phyloP scores from a whole-genome alignment of 2,329 filamentous ascomycete genomes.

The Hypomyces rosellus region DNA sequence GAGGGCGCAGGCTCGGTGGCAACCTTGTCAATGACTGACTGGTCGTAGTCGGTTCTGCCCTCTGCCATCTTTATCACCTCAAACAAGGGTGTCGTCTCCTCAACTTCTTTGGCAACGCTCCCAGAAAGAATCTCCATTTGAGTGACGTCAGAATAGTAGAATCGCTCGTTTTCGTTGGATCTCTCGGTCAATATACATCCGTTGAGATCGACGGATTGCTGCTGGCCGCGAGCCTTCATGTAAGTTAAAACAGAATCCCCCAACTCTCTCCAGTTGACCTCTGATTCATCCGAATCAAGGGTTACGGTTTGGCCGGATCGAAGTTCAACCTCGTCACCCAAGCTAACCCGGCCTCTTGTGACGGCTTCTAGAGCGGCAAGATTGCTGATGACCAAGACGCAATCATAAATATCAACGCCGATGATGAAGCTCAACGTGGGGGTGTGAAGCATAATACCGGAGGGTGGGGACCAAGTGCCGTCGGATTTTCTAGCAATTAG shows the following conservation, averaged over 20 bases:
- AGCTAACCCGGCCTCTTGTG: constrained; percentile 67
- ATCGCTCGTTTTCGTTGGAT: constrained; percentile 53
- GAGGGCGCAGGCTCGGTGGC: constrained; percentile 66
- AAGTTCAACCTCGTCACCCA: constrained; percentile 75
- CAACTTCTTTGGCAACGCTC: constrained; percentile 47
- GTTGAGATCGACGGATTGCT: constrained; percentile 48
- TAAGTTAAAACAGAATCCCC: constrained; percentile 52
- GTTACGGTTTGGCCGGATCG: constrained; percentile 66
- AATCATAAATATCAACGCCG: constrained; percentile 93
- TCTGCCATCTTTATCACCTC: constrained; percentile 86
- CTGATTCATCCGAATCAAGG: constrained; percentile 45
- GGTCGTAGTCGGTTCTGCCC: constrained; percentile 70
- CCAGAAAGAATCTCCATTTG: constrained; percentile 53
- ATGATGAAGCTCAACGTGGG: constrained; percentile 82
- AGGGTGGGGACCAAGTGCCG: constrained; percentile 86
- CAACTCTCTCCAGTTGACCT: constrained; percentile 46
- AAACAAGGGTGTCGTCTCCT: constrained; percentile 56
- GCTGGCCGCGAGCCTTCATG: constrained; percentile 51
- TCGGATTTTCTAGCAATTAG: constrained; percentile 78
- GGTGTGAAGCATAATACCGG: constrained; percentile 85
- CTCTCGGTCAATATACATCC: constrained; percentile 53
- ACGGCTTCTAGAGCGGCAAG: constrained; percentile 78
- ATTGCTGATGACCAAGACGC: constrained; percentile 87
- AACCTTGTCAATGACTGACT: constrained; percentile 56
- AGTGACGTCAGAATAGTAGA: constrained; percentile 44